Evolutionary conservation across 305 asterid genomes (phyloP).

Genomic region (Fraxinus sp.): DNA sequence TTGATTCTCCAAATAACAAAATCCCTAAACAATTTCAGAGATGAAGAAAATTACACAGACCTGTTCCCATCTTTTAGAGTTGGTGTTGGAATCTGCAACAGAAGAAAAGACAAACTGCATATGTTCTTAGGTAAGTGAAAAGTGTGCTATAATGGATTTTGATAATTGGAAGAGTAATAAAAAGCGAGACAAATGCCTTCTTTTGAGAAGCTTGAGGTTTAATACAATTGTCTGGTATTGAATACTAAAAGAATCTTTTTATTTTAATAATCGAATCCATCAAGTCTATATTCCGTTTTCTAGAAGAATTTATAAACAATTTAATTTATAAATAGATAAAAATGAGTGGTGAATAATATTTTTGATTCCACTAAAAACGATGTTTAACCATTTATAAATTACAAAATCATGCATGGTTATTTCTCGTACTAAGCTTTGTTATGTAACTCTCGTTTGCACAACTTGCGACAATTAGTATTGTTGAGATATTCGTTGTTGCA

Average conservation of each 20-base stretch:
- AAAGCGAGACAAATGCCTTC: not conserved
- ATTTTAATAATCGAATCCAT: not conserved
- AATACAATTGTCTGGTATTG: not conserved
- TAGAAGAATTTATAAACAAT: not conserved
- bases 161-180: not conserved
- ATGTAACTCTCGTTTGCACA: not conserved
- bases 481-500: not conserved
- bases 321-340: not conserved
- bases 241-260: not conserved
- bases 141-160: not conserved
- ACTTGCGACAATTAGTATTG: not conserved
- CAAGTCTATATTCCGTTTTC: not conserved
- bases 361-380: not conserved
- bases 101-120: not conserved
- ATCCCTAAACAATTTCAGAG: not conserved
- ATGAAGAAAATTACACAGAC: not conserved
- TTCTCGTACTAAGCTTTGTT: not conserved
- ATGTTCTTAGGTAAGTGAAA: not conserved
- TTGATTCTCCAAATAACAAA: not conserved
- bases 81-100: not conserved
- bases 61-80: not conserved
- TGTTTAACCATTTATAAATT: not conserved
- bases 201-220: not conserved
- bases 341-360: not conserved
- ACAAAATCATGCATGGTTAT: not conserved